phyloP scores from a whole-genome alignment of 2,329 filamentous ascomycete species.

The Westerdykella sp. region DNA sequence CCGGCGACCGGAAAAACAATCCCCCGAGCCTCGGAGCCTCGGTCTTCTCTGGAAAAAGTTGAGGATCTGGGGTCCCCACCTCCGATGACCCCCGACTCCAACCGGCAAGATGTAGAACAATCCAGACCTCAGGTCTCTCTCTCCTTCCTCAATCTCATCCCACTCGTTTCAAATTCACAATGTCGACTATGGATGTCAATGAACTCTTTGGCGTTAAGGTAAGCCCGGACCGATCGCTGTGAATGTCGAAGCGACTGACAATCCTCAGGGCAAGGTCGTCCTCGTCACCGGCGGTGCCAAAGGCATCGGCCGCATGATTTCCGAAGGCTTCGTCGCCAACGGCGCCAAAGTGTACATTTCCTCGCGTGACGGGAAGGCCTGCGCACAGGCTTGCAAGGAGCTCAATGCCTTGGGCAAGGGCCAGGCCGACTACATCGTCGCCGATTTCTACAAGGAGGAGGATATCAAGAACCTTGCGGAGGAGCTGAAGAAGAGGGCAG shows the following conservation, averaged over 20 bases:
- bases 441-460: constrained; percentile 58
- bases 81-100: constrained; percentile 5
- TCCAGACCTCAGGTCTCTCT: not conserved
- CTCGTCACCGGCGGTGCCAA: constrained; percentile 46
- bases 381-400: constrained; percentile 54
- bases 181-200: constrained; percentile 30
- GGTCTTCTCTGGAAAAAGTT: no score
- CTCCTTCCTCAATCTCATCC: not conserved
- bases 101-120: constrained; percentile 5
- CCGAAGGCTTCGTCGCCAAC: constrained; percentile 58
- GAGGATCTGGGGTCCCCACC: constrained; percentile 13
- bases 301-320: constrained; percentile 63
- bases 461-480: constrained; percentile 53
- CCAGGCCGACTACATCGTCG: constrained; percentile 53
- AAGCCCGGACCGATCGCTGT: not conserved
- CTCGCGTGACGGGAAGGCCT: constrained; percentile 56
- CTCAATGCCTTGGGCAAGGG: constrained; percentile 52
- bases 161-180: not conserved
- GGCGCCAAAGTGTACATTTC: constrained; percentile 65
- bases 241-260: not conserved
- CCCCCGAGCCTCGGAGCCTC: constrained; percentile 21
- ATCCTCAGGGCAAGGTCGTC: constrained; percentile 38
- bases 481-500: constrained; percentile 50
- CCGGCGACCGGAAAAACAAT: constrained; percentile 3
- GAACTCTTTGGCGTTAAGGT: constrained; percentile 36